Evolutionary conservation across 306 rosid genomes (phyloP).

Genomic region (Adenanthera pavonina): DNA sequence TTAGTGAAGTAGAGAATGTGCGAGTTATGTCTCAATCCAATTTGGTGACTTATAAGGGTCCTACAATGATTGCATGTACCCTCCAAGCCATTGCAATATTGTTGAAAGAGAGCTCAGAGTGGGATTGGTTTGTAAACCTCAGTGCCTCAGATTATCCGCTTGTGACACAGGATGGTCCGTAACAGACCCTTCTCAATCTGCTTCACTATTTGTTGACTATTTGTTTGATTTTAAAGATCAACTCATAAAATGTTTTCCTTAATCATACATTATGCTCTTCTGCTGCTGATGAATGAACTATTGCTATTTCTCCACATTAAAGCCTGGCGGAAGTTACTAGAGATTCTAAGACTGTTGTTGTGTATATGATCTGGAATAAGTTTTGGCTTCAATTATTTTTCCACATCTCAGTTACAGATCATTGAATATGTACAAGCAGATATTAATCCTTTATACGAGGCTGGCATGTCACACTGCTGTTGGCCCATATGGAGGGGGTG

Average conservation of each 20-base stretch:
- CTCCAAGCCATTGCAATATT: slow-evolving; percentile 93
- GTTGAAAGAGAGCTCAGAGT: slow-evolving; percentile 72
- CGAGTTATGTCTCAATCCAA: slow-evolving; percentile 86
- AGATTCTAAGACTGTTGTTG: neutral
- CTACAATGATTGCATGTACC: slow-evolving; percentile 97
- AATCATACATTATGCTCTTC: neutral
- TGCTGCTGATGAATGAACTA: neutral
- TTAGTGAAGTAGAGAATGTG: slow-evolving; percentile 85
- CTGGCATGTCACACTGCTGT: neutral
- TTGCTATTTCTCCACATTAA: neutral
- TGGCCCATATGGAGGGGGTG: neutral
- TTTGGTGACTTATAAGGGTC: slow-evolving; percentile 97
- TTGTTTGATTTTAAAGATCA: neutral
- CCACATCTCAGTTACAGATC: neutral
- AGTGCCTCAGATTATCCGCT: slow-evolving; percentile 99
- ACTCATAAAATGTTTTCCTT: neutral
- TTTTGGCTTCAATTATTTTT: neutral
- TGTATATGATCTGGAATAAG: neutral
- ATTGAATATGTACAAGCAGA: neutral
- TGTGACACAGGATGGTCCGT: slow-evolving; percentile 95
- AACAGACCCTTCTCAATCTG: slow-evolving; percentile 21
- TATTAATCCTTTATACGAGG: neutral
- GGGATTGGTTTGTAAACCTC: slow-evolving; percentile 95
- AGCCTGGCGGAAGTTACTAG: neutral
- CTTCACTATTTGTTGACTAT: slow-evolving; percentile 2